Evolutionary conservation across 2,329 filamentous ascomycete genomes (phyloP).

Genomic region (Nothophoma quercina): DNA sequence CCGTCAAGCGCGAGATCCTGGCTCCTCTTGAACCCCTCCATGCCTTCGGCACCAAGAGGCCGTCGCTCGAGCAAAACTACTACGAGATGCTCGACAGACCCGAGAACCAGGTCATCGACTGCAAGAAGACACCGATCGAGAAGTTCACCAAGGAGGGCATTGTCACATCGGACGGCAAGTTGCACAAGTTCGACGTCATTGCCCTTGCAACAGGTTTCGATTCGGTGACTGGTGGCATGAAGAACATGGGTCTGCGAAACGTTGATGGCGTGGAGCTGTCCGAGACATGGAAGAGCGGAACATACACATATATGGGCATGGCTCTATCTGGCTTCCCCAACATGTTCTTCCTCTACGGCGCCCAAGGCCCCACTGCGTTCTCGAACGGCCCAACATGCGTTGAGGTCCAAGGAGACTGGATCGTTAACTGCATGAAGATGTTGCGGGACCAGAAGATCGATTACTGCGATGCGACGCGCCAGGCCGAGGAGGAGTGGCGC

Average conservation of each 20-base stretch:
- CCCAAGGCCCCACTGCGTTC: conserved; percentile 57
- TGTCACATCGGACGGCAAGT: conserved; percentile 50
- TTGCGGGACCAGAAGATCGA: conserved; percentile 48
- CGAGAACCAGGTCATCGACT: conserved; percentile 54
- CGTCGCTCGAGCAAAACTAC: conserved; percentile 56
- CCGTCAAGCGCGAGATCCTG: conserved; percentile 56
- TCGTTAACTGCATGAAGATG: conserved; percentile 53
- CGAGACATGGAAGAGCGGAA: conserved; percentile 53
- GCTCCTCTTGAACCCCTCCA: conserved; percentile 55
- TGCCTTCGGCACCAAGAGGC: conserved; percentile 57
- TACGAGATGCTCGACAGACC: conserved; percentile 56
- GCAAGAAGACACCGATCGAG: conserved; percentile 52
- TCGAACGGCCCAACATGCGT: conserved; percentile 56
- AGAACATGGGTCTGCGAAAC: conserved; percentile 50
- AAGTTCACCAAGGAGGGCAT: conserved; percentile 51
- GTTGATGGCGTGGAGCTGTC: conserved; percentile 47
- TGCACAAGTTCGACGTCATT: conserved; percentile 54
- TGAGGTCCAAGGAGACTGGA: conserved; percentile 56
- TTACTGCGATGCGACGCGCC: conserved; percentile 51
- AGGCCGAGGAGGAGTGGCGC: conserved; percentile 54
- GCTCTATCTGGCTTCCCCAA: conserved; percentile 48
- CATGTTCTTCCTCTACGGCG: conserved; percentile 50
- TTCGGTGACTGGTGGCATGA: conserved; percentile 53
- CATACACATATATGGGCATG: conserved; percentile 54
- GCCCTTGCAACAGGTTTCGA: conserved; percentile 58